Conservation (phyloP, 768 basidiomycete genomes). For the Pleurotus tuoliensis region DNA sequence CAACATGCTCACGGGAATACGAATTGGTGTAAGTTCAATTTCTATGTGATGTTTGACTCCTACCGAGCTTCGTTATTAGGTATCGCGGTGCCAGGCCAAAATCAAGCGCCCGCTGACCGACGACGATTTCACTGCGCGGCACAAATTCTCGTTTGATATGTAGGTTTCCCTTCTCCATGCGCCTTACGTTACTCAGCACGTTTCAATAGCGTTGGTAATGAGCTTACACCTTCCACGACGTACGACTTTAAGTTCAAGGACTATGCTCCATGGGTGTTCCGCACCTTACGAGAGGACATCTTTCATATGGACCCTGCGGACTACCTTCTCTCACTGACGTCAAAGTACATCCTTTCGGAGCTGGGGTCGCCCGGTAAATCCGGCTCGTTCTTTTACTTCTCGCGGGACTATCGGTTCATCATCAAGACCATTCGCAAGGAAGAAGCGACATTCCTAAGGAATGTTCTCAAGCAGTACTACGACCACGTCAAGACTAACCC, state of each 20-base stretch:
- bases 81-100: conserved; percentile 96
- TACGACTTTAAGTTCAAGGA: conserved; percentile 99
- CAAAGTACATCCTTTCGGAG: conserved; percentile 97
- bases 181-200: neutral
- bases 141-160: conserved; percentile 99
- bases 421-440: conserved; percentile 97
- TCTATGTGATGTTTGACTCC: conserved; percentile 5
- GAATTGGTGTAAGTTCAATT: conserved; percentile 75
- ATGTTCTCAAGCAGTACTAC: conserved; percentile 81
- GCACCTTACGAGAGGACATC: conserved; percentile 88
- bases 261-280: conserved; percentile 98
- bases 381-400: conserved; percentile 99
- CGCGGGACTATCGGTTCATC: conserved; percentile 97
- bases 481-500: conserved; percentile 86
- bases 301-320: conserved; percentile 97
- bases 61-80: conserved; percentile 40
- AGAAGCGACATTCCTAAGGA: conserved; percentile 91
- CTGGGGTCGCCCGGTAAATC: conserved; percentile 98
- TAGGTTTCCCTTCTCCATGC: conserved; percentile 32
- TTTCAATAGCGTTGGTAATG: conserved; percentile 79
- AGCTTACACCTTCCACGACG: conserved; percentile 94
- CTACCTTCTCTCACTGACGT: conserved; percentile 93
- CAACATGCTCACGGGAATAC: conserved; percentile 99
- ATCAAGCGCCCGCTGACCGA: conserved; percentile 78
- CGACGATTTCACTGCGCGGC: conserved; percentile 83